Conservation (phyloP, 2,329 filamentous ascomycete genomes). For the Arthrobotrys megalospora region DNA sequence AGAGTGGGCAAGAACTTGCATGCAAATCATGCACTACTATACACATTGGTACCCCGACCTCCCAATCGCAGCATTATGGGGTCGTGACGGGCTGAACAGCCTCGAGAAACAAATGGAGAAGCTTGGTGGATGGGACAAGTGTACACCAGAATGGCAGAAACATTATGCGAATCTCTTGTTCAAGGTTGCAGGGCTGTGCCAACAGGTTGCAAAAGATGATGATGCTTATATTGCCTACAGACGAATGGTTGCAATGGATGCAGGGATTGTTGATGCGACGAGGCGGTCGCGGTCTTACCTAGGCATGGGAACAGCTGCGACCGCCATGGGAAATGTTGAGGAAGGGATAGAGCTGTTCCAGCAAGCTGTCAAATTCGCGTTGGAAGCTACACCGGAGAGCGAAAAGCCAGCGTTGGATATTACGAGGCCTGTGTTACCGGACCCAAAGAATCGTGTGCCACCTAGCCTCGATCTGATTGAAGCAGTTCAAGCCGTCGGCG, state of each 20-base stretch:
- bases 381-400: constrained; percentile 34
- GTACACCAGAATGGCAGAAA: constrained; percentile 39
- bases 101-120: constrained; percentile 56
- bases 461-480: constrained; percentile 44
- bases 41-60: constrained; percentile 30
- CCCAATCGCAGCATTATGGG: constrained; percentile 36
- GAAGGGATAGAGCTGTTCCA: constrained; percentile 36
- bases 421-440: constrained; percentile 47
- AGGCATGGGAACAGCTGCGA: constrained; percentile 39
- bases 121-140: constrained; percentile 53
- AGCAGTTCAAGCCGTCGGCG: constrained; percentile 44
- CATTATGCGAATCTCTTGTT: constrained; percentile 36
- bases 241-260: constrained; percentile 46
- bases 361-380: constrained; percentile 43
- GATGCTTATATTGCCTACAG: constrained; percentile 54
- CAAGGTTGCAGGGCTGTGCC: constrained; percentile 40
- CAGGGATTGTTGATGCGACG: constrained; percentile 41
- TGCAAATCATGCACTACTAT: constrained; percentile 51
- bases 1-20: constrained; percentile 32
- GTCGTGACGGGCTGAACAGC: constrained; percentile 15
- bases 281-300: constrained; percentile 43
- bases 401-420: constrained; percentile 31
- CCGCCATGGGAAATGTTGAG: constrained; percentile 23
- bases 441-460: constrained; percentile 33
- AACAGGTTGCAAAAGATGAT: constrained; percentile 39